Conservation (phyloP, 2,329 filamentous ascomycete species). For the Sporothrix brunneoviolacea region DNA sequence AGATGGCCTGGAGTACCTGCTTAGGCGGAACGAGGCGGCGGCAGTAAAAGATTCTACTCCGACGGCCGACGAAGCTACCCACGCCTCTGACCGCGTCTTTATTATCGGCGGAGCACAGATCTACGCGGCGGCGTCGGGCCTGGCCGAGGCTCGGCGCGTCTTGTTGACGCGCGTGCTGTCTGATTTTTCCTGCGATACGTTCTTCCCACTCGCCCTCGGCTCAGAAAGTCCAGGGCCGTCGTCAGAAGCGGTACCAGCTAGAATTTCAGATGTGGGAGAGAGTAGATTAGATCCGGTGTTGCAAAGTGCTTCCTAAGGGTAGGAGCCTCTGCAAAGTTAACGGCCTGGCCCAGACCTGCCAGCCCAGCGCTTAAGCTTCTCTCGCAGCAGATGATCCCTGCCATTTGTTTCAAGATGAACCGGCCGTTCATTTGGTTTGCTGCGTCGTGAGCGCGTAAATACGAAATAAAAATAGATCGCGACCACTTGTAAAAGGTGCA, state of each 20-base stretch:
- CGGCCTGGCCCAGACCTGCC: too few species aligned
- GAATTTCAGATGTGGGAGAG: conserved; percentile 71
- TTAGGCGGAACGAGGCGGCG: conserved; percentile 12
- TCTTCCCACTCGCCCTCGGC: conserved; percentile 59
- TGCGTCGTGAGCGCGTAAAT: too few species aligned
- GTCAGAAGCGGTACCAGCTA: conserved; percentile 22
- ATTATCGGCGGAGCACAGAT: conserved; percentile 88
- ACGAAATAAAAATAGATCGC: too few species aligned
- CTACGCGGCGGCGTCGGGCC: conserved; percentile 63
- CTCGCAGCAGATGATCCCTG: too few species aligned
- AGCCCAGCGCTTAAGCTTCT: too few species aligned
- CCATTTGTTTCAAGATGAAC: too few species aligned
- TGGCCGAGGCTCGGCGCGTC: conserved; percentile 53
- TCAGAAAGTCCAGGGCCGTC: conserved; percentile 10
- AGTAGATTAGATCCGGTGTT: conserved; percentile 21
- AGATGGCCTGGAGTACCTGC: conserved; percentile 45
- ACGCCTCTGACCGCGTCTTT: conserved; percentile 52
- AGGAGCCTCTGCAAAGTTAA: too few species aligned
- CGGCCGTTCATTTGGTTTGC: too few species aligned
- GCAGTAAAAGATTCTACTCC: too few species aligned
- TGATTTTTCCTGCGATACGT: conserved; percentile 71
- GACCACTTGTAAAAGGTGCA: too few species aligned
- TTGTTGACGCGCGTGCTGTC: conserved; percentile 61
- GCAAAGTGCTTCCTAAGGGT: too few species aligned
- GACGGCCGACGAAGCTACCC: neutral